These are phyloP conservation scores for Spatholobus suberectus DNA, from an alignment of 306 rosid species.

Conservation along the genomic window DNA sequence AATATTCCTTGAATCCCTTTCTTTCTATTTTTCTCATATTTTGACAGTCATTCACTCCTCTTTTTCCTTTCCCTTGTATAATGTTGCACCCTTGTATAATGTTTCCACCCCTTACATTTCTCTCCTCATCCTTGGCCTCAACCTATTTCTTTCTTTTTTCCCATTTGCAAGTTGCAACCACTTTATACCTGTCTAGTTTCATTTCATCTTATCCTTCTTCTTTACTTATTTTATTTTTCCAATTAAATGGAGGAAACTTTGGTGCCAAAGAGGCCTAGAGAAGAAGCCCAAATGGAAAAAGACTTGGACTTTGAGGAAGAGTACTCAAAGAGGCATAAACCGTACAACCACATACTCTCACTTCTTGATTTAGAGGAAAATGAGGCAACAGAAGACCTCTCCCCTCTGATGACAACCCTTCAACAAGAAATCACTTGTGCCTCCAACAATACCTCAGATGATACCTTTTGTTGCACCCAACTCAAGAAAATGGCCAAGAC, in stretches of 20 bases:
- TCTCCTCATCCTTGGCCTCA: conserved; percentile 19
- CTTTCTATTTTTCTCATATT: conserved; percentile 22
- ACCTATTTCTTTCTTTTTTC: too few species aligned
- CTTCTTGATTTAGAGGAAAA: conserved; percentile 83
- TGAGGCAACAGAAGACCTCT: conserved; percentile 62
- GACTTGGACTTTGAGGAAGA: conserved; percentile 45
- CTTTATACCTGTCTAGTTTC: neutral
- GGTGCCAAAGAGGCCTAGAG: conserved; percentile 64
- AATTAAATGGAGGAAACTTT: conserved; percentile 55
- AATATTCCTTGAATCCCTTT: conserved; percentile 37
- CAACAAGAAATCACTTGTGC: conserved; percentile 65
- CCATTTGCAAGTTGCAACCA: too few species aligned
- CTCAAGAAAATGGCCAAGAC: conserved; percentile 14
- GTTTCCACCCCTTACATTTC: conserved; percentile 24
- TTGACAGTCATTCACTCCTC: conserved; percentile 58
- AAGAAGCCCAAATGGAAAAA: conserved; percentile 45
- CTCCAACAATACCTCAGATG: neutral
- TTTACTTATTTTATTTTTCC: too few species aligned
- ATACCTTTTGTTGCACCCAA: neutral
- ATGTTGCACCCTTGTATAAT: too few species aligned
- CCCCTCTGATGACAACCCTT: conserved; percentile 67
- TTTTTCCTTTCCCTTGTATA: conserved; percentile 32
- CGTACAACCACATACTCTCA: conserved; percentile 68
- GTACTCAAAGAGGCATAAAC: conserved; percentile 61
- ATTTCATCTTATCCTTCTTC: neutral